Base-by-base conservation (phyloP, 2,329 filamentous ascomycete species). In the Diplodia sapinea region DNA sequence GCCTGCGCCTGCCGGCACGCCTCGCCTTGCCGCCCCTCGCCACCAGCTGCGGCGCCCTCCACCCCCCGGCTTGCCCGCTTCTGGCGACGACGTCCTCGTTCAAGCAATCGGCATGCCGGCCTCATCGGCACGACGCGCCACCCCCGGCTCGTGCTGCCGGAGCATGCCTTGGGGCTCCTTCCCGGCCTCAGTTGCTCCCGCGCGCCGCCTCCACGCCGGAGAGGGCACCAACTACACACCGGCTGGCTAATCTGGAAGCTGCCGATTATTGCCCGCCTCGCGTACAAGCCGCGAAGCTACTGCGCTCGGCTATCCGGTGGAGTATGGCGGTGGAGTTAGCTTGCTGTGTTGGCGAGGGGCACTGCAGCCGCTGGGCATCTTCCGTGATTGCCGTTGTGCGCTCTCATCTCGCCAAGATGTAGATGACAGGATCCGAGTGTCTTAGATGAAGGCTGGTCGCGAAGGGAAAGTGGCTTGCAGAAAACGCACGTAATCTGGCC, bases 101-200 rank as follows among this genome's bases (percentile, higher is more conserved):
- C 43, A 8, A 51, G 59, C 59, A 63, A 63, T 63, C 59, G 59
- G 59, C 59, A 63, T 63, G 59, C 59, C 59, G 59, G 59, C 59
- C 59, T 12, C 47, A n/a, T 63, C 59, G 59, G 59, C 43, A 63
- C 59, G 59, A 38, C 40, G 59, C 59, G 38, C 57, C 57, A 1
- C 12, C 38, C 56, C 56, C 56, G 38, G 38, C 56, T 47, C 56
- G 38, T 59, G 36, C 55, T 47, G 38, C 56, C 56, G 56, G 56
- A 62, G 57, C 40, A 31, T 49, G 57, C 57, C 57, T 62, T 50
- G 17, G 33, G 33, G 33, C 55, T 40, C 12, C 12, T 50, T 49
- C 57, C 57, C 40, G 57, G 26, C 33, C 55, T 33, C 55, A 20
- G 33, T 47, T 33, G 55, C 57, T 29, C 40, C n/a, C 57, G 20